A percentile compares a stretch with the other conserved stretches of the same genome.
phyloP scores from a whole-genome alignment of 768 basidiomycete species.

The Boletales sp. region DNA sequence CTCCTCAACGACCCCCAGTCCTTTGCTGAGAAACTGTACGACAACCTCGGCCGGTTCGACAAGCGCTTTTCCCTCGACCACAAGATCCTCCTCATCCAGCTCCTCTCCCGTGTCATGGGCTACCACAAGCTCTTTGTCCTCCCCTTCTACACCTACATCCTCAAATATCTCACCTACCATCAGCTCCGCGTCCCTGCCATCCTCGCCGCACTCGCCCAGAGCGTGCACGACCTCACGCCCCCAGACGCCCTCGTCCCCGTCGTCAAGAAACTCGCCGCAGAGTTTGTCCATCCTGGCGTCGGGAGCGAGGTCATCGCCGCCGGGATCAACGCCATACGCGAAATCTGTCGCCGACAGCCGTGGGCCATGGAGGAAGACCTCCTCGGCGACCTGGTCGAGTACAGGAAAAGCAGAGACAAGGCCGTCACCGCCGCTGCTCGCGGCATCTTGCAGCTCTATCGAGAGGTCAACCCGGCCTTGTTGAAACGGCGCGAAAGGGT shows the following conservation, averaged over 20 bases:
- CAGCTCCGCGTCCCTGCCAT: constrained; percentile 92
- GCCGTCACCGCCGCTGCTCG: constrained; percentile 86
- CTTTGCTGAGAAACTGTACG: constrained; percentile 91
- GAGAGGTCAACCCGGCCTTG: constrained; percentile 95
- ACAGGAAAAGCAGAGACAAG: constrained; percentile 94
- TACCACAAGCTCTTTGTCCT: constrained; percentile 90
- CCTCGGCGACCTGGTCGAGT: constrained; percentile 88
- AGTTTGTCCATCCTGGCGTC: constrained; percentile 97
- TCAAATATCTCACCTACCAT: constrained; percentile 89
- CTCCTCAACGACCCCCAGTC: constrained; percentile 93
- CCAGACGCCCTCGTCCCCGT: constrained; percentile 90
- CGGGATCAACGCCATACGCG: constrained; percentile 92
- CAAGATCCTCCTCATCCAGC: constrained; percentile 96
- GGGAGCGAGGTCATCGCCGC: constrained; percentile 94
- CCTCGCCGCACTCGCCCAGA: constrained; percentile 90
- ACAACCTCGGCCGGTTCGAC: constrained; percentile 78
- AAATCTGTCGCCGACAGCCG: constrained; percentile 91
- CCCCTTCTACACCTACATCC: constrained; percentile 92
- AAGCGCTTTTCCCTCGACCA: constrained; percentile 96
- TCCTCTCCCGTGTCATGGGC: constrained; percentile 91
- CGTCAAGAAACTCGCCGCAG: constrained; percentile 85
- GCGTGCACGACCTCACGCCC: constrained; percentile 91
- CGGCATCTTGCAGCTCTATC: constrained; percentile 82
- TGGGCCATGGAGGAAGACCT: constrained; percentile 97
- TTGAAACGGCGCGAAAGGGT: constrained; percentile 86